Evolutionary conservation across 257 asterid species (phyloP), one percentile per base, ranked within the genome.

Genomic region (Ehretia macrophylla): DNA sequence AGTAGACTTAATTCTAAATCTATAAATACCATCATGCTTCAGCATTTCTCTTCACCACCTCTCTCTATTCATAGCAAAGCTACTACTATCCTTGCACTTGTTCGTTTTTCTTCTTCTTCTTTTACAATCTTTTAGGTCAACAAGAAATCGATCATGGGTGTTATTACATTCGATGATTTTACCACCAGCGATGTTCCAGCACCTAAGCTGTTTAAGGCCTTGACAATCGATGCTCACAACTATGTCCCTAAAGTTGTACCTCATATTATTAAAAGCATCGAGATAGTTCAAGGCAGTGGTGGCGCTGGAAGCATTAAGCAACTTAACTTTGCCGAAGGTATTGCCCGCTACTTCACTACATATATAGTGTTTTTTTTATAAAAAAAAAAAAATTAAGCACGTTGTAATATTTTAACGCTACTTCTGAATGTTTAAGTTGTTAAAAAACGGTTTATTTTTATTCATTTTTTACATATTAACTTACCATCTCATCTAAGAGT

Each of bases 211-310:
- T 68, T 76, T 49, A 76, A 68, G 60, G 77, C 72, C 48, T 66
- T 67, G 18, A 59, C 71, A 14, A 37, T 68, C 6, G 81, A 71
- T 12, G 54, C 72, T 9, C 69, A 72, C 62, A 68, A 46, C 65
- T 27, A 71, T 57, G 58, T 76, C 45, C 81, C 78, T 5, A 67
- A 75, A 58, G 59, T 63, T 44, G 32, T 64, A 58, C 72, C 75
- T 11, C 66, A 71, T 17, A 67, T 60, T 39, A 61, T 68, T 38
- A 63, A 67, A 38, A 68, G 61, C 65, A 32, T 76, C 8, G 64
- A 51, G 3, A 45, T 75, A 18, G 14, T 64, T 22, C 58, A 66
- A 18, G 81, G 75, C 11, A 48, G 63, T n/a, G 66, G 74, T 39
- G 74, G 71, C 8, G 20, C 73, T 10, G 71, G 81, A 55, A 66